Evolutionary conservation across 2,329 filamentous ascomycete species (phyloP), one percentile per base, ranked within the genome.

Genomic region (Volutella citrinella): DNA sequence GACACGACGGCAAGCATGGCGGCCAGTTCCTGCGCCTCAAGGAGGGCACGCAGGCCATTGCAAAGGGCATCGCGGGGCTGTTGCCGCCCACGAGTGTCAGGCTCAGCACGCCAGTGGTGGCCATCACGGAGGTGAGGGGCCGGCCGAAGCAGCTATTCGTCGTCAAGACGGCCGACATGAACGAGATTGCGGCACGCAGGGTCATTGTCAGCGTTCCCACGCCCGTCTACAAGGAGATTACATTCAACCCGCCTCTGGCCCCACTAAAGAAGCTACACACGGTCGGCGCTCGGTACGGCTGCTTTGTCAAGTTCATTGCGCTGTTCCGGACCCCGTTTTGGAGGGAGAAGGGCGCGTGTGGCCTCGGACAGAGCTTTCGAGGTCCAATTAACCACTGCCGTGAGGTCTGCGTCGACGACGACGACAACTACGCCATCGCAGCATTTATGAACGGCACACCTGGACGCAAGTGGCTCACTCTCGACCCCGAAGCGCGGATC

Each of bases 261-360:
- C 19, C 15, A 5, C 30, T 23, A 3, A 29, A 27, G 18, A 11
- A 19, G 7, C 15, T 20, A 7, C 30, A 40, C 24, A 24, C 16
- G 6, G 28, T 18, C 4, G 18, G 30, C 5, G 18, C 32, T 2
- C 34, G 33, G 3, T 45, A 45, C 15, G 40, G 42, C 5, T 45
- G 37, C 21, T 45, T 37, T 10, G 27, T 39, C 28, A 45, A 45
- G 9, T 39, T 25, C n/a, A 40, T 45, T 12, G 19, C 24, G 16
- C 20, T 43, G 13, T 45, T 45, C 27, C 35, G 40, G 26, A 30
- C 39, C 3, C 42, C 42, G 5, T 45, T 42, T 16, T 45, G 42
- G 42, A 21, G 34, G 1, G 17, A 20, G 2, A 13, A 25, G 7
- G 40, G 36, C 16, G 29, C 30, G 12, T 45, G 42, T 10, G 40